Evolutionary conservation across 2,329 filamentous ascomycete species (phyloP).

Genomic region (Monosporascus sp.): DNA sequence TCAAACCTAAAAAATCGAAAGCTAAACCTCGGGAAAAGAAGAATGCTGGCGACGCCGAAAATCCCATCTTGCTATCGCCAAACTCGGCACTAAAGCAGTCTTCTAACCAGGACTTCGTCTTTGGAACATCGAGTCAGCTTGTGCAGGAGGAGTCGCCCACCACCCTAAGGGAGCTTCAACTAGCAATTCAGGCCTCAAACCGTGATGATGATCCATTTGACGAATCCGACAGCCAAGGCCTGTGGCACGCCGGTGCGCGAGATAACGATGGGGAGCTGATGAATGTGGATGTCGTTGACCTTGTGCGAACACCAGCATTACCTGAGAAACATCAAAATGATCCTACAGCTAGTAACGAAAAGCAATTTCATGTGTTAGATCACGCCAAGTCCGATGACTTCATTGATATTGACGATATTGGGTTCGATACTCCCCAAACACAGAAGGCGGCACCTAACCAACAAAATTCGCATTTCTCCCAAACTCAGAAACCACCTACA

Average conservation of each 20-base stretch:
- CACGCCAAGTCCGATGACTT: constrained; percentile 12
- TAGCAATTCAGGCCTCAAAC: constrained; percentile 58
- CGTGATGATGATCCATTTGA: constrained; percentile 34
- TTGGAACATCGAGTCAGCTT: constrained; percentile 82
- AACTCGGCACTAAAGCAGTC: constrained; percentile 61
- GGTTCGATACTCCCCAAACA: constrained; percentile 1
- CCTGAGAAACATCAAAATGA: constrained; percentile 6
- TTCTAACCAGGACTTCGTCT: constrained; percentile 69
- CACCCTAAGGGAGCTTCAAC: constrained; percentile 57
- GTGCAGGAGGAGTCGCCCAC: constrained; percentile 67
- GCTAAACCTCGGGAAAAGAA: constrained; percentile 27
- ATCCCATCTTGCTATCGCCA: constrained; percentile 60
- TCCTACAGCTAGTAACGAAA: neutral
- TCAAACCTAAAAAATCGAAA: constrained; percentile 28
- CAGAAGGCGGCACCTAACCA: neutral
- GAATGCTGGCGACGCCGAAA: constrained; percentile 33
- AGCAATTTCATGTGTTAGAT: constrained; percentile 1
- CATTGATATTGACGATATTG: constrained; percentile 25
- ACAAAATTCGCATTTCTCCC: constrained; percentile 12
- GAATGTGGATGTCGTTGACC: constrained; percentile 57
- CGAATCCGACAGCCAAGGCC: constrained; percentile 31
- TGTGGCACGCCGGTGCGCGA: constrained; percentile 70
- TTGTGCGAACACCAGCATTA: constrained; percentile 29
- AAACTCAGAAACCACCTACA: constrained; percentile 8
- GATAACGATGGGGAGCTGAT: constrained; percentile 61